Conservation (phyloP, 1,284 basidiomycete genomes). For the Ganoderma meredithae region DNA sequence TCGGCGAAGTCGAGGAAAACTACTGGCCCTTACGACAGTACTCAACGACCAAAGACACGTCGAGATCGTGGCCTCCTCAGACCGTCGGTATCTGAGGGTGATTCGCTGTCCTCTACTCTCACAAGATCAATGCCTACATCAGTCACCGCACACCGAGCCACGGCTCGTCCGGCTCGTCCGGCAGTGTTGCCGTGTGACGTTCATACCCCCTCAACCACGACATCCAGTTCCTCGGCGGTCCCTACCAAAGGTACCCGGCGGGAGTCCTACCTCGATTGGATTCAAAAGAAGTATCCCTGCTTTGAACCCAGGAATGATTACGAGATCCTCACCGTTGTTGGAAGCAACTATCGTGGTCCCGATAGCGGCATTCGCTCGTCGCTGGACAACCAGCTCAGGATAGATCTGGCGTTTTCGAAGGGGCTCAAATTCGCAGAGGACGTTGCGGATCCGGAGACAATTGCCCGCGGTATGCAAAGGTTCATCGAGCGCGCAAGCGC, state of each 20-base stretch:
- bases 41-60: background rate
- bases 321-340: background rate
- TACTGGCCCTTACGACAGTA: background rate
- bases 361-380: background rate
- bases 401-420: background rate
- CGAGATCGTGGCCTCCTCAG: background rate
- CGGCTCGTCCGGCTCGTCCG: background rate
- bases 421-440: background rate
- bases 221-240: background rate
- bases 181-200: no score
- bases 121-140: background rate
- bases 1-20: background rate
- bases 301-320: conserved; percentile 1
- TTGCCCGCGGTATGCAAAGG: background rate
- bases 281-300: background rate
- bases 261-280: background rate
- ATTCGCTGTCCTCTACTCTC: background rate
- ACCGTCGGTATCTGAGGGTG: background rate
- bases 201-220: no score
- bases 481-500: background rate
- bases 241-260: background rate
- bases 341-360: conserved; percentile 3
- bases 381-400: conserved; percentile 5
- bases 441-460: background rate
- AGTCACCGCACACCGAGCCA: background rate